phyloP scores from a whole-genome alignment of 2,329 filamentous ascomycete genomes.

The Neodidymelliopsis sp. region DNA sequence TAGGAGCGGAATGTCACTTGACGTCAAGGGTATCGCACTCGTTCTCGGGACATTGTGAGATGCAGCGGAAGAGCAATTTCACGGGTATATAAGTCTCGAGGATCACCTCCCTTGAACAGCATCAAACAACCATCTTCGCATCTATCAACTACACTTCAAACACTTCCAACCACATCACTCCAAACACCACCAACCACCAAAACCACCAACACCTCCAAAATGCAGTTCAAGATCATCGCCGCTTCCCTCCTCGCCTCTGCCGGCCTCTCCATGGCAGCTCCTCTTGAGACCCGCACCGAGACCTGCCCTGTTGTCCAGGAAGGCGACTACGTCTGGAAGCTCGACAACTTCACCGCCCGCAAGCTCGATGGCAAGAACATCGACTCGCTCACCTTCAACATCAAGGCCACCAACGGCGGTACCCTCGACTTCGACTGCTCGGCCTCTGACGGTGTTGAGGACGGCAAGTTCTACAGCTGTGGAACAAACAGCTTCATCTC shows the following conservation, averaged over 20 bases:
- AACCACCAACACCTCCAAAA: constrained; percentile 15
- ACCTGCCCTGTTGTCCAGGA: constrained; percentile 8
- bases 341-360: constrained; percentile 26
- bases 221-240: constrained; percentile 29
- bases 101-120: background rate
- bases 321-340: constrained; percentile 33
- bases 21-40: constrained; percentile 12
- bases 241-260: constrained; percentile 24
- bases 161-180: constrained; percentile 1
- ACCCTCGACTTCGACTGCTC: constrained; percentile 22
- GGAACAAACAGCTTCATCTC: constrained; percentile 22
- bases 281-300: constrained; percentile 18
- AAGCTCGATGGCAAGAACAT: constrained; percentile 29
- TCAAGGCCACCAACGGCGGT: constrained; percentile 25
- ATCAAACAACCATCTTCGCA: constrained; percentile 13
- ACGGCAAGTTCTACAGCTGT: constrained; percentile 22
- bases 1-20: constrained; percentile 2
- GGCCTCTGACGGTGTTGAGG: constrained; percentile 12
- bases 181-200: constrained; percentile 2
- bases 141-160: constrained; percentile 7
- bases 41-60: background rate
- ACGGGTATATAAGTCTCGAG: constrained; percentile 5
- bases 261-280: constrained; percentile 20
- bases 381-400: constrained; percentile 25
- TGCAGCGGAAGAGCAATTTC: background rate